These are phyloP conservation scores for Xylaria polymorpha DNA, from an alignment of 2,329 filamentous ascomycete species.

Conservation along the genomic window DNA sequence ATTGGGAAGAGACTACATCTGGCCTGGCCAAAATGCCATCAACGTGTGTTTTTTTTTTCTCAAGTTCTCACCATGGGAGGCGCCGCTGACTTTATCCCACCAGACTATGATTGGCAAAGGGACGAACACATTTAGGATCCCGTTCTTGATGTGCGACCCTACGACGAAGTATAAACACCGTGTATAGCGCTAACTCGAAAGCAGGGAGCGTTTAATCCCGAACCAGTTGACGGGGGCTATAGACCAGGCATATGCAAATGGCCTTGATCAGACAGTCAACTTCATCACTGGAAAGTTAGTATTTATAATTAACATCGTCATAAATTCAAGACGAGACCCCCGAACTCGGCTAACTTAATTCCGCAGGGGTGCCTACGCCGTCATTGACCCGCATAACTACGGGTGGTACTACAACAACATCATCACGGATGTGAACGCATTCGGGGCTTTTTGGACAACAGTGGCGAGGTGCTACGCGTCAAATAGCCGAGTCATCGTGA, in stretches of 20 bases:
- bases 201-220: conserved; percentile 66
- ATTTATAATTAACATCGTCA: background rate
- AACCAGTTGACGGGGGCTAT: conserved; percentile 57
- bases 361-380: conserved; percentile 60
- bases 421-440: conserved; percentile 64
- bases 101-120: conserved; percentile 62
- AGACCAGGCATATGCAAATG: conserved; percentile 46
- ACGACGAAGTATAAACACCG: background rate
- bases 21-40: conserved; percentile 62
- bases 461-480: conserved; percentile 64
- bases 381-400: conserved; percentile 72
- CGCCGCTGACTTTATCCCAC: background rate
- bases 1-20: conserved; percentile 69
- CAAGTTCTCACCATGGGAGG: background rate
- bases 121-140: conserved; percentile 67
- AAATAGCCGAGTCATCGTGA: conserved; percentile 64
- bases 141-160: conserved; percentile 63
- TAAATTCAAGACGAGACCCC: background rate
- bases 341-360: conserved; percentile 15
- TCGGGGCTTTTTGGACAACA: conserved; percentile 68
- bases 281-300: conserved; percentile 43
- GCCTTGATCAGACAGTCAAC: conserved; percentile 46
- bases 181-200: conserved; percentile 43
- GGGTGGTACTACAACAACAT: conserved; percentile 65
- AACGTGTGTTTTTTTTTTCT: conserved; percentile 46